These are phyloP conservation scores for Leccinum pellstonianum DNA, from an alignment of 768 basidiomycete species.

Conservation along the genomic window DNA sequence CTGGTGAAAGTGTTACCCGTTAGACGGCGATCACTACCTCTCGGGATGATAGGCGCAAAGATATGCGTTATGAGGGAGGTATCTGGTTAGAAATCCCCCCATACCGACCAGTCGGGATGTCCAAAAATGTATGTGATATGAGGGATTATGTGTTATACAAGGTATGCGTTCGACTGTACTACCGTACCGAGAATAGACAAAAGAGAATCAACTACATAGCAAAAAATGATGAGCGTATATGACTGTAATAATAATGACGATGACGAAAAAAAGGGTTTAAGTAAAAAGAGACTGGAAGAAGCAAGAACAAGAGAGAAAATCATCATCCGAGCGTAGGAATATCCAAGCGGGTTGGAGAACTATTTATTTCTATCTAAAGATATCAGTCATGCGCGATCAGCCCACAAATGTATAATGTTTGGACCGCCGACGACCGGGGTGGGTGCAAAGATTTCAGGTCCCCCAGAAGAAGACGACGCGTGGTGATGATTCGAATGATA, in stretches of 20 bases:
- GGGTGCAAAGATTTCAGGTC: slow-evolving; percentile 34
- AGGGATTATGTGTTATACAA: background rate
- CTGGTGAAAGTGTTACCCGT: too few relatives aligned
- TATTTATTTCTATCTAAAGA: background rate
- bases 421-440: slow-evolving; percentile 36
- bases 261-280: background rate
- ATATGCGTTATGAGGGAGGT: background rate
- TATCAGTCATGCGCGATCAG: slow-evolving; percentile 30
- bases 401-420: slow-evolving; percentile 36
- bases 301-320: background rate
- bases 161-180: background rate
- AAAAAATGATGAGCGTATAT: slow-evolving; percentile 19
- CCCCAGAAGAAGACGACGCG: slow-evolving; percentile 18
- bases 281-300: background rate
- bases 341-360: background rate
- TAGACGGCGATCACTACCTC: too few relatives aligned
- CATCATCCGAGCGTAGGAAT: background rate
- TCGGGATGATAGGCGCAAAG: too few relatives aligned
- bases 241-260: slow-evolving; percentile 1
- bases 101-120: background rate
- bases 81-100: background rate
- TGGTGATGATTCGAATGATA: slow-evolving; percentile 7
- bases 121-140: background rate
- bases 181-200: background rate
- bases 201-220: slow-evolving; percentile 6